These are phyloP conservation scores for Corymbia calophylla DNA, from an alignment of 441 rosid species.

Conservation along the genomic window DNA sequence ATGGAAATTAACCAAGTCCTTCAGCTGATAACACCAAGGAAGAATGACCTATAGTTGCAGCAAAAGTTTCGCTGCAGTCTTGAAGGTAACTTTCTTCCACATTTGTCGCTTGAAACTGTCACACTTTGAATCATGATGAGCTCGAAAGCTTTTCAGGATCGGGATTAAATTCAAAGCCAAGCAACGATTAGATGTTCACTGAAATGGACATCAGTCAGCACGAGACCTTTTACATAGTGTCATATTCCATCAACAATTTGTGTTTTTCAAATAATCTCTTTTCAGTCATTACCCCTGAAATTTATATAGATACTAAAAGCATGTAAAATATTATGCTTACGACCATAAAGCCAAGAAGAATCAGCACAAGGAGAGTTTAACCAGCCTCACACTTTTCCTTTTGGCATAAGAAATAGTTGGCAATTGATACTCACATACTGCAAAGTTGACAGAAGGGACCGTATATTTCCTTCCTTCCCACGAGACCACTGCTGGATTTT, in stretches of 20 bases:
- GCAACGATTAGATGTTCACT: not conserved
- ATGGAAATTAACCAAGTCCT: not conserved
- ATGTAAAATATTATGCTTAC: not conserved
- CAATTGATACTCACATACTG: slow-evolving; percentile 60
- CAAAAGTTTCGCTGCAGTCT: not conserved
- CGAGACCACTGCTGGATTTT: slow-evolving; percentile 69
- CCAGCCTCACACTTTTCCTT: not conserved
- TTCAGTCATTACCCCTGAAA: not conserved
- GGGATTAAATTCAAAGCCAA: not conserved
- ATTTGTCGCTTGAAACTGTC: not conserved
- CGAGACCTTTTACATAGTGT: not conserved
- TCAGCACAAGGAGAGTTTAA: not conserved
- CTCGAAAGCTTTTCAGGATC: not conserved
- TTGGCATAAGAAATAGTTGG: not conserved
- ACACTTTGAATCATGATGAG: not conserved
- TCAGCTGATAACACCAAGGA: not conserved
- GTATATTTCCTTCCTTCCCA: slow-evolving; percentile 89
- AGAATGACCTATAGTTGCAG: not conserved
- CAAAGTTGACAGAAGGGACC: slow-evolving; percentile 84
- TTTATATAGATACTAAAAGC: not conserved
- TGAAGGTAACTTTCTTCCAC: not conserved
- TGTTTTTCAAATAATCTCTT: not conserved
- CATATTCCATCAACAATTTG: not conserved
- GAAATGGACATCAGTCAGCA: not conserved
- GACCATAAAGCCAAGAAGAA: not conserved